Conservation (phyloP, 2,329 filamentous ascomycete genomes). For the Coniochaeta sp. region DNA sequence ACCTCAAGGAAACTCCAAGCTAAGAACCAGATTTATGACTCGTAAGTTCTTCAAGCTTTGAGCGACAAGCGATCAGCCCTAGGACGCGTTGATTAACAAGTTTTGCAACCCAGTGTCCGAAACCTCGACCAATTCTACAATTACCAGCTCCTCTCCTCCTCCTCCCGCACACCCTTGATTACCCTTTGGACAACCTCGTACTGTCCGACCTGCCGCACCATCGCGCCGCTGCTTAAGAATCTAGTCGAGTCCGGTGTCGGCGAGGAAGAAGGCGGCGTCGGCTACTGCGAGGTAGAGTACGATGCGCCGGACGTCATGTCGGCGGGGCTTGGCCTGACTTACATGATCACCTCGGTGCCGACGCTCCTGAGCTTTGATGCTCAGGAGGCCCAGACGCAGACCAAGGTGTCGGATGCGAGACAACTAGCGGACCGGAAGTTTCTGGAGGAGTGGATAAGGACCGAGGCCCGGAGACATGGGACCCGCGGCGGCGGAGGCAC, state of each 20-base stretch:
- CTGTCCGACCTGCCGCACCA: slow-evolving; percentile 44
- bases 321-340: slow-evolving; percentile 38
- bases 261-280: slow-evolving; percentile 47
- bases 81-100: neutral
- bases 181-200: slow-evolving; percentile 54
- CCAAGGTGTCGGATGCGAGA: slow-evolving; percentile 40
- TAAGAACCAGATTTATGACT: slow-evolving; percentile 30
- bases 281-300: slow-evolving; percentile 46
- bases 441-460: slow-evolving; percentile 45
- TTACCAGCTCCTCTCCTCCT: slow-evolving; percentile 47
- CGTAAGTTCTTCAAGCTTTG: slow-evolving; percentile 22
- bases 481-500: slow-evolving; percentile 30
- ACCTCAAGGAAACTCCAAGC: slow-evolving; percentile 7
- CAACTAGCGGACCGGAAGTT: slow-evolving; percentile 40
- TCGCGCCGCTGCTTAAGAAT: slow-evolving; percentile 39
- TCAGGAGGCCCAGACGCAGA: slow-evolving; percentile 40
- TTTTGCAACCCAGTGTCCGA: slow-evolving; percentile 36
- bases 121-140: slow-evolving; percentile 45
- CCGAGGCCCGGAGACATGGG: slow-evolving; percentile 39
- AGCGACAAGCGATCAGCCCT: neutral
- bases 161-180: slow-evolving; percentile 45
- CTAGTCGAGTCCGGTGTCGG: slow-evolving; percentile 44
- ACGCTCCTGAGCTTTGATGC: slow-evolving; percentile 51
- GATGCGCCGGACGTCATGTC: slow-evolving; percentile 50
- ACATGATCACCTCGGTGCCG: slow-evolving; percentile 51